phyloP scores from a whole-genome alignment of 1,284 basidiomycete genomes.

The Cutaneotrichosporon spelunceum region DNA sequence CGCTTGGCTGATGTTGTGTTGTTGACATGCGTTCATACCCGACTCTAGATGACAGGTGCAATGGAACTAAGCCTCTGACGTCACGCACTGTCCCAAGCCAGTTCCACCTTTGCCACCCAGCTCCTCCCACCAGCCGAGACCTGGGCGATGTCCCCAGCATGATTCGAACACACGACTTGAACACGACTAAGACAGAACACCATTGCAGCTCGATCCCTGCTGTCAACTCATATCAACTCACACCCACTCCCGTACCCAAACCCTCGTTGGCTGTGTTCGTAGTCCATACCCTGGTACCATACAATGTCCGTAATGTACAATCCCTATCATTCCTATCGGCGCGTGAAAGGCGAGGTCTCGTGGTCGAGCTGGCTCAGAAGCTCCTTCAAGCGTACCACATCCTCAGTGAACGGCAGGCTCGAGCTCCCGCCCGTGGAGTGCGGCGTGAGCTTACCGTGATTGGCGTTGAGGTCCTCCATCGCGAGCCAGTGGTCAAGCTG shows the following conservation, averaged over 20 bases:
- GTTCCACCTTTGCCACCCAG: not conserved
- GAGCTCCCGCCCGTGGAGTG: conserved; percentile 23
- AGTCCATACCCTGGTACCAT: conserved; percentile 1
- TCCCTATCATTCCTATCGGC: not conserved
- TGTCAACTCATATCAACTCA: no score
- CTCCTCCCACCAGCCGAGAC: not conserved
- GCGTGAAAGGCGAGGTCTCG: conserved; percentile 29
- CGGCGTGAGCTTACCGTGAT: conserved; percentile 19
- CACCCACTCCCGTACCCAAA: no score
- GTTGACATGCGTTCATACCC: not conserved
- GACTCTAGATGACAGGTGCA: not conserved
- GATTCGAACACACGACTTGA: no score
- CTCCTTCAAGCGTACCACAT: conserved; percentile 39
- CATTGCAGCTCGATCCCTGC: no score
- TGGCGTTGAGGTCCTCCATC: conserved; percentile 36
- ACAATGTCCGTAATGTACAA: conserved; percentile 11
- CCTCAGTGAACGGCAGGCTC: conserved; percentile 31
- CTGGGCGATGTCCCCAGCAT: no score
- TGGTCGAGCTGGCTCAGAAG: conserved; percentile 40
- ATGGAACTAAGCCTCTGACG: not conserved
- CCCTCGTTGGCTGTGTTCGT: not conserved
- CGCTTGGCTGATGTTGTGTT: not conserved
- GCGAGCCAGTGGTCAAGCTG: conserved; percentile 47
- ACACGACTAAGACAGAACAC: no score
- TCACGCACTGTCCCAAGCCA: not conserved